Conservation (phyloP, 73 alveolate genomes). For the Effrenium voratum region DNA sequence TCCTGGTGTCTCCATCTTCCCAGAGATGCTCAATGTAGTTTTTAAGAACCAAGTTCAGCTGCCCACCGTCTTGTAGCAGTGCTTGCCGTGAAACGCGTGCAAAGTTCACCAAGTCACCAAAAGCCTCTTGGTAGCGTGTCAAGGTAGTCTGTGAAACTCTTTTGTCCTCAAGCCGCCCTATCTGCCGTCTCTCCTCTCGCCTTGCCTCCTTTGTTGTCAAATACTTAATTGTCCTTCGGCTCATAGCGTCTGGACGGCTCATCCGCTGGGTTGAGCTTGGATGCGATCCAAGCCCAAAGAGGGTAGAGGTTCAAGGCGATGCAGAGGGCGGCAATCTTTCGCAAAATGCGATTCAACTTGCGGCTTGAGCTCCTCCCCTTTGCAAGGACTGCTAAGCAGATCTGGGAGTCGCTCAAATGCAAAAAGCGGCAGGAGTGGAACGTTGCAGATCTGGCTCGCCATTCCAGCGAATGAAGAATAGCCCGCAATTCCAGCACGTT, state of each 20-base stretch:
- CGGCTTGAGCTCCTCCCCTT: conserved; percentile 4
- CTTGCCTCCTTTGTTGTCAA: too few relatives aligned
- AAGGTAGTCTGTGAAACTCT: too few relatives aligned
- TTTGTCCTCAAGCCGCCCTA: too few relatives aligned
- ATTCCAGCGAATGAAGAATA: neutral
- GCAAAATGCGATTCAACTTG: neutral
- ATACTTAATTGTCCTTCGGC: neutral
- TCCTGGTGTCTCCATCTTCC: too few relatives aligned
- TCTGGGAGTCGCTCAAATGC: conserved; percentile 9
- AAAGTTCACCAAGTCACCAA: too few relatives aligned
- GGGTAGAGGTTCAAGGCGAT: neutral
- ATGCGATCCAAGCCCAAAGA: conserved; percentile 21
- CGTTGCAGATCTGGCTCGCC: neutral
- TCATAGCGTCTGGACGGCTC: neutral
- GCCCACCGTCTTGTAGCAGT: too few relatives aligned
- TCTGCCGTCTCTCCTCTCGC: neutral
- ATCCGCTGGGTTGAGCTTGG: conserved; percentile 35
- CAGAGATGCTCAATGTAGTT: too few relatives aligned
- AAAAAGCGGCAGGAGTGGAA: neutral
- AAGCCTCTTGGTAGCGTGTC: too few relatives aligned
- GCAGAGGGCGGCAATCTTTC: neutral
- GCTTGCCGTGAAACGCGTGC: too few relatives aligned
- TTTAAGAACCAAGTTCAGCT: too few relatives aligned
- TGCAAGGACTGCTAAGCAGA: conserved; percentile 23
- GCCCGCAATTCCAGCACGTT: conserved; percentile 49